phyloP scores from a whole-genome alignment of 2,329 filamentous ascomycete species.

The Pseudocercospora fuligena region DNA sequence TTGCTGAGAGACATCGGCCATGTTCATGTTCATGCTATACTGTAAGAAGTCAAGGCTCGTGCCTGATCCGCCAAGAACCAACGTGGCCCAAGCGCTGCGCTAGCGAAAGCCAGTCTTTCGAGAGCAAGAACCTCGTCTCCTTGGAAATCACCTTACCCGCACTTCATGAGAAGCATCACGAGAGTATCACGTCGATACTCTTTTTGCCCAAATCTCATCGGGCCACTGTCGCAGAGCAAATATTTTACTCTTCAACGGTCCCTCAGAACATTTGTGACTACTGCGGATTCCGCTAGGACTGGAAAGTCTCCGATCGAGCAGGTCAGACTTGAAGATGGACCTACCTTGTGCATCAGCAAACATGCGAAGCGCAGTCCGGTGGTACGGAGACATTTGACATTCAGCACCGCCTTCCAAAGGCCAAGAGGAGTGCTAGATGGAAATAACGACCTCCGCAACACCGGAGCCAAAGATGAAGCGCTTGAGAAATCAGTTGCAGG shows the following conservation, averaged over 20 bases:
- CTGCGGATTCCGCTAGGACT: not conserved
- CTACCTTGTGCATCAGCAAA: not conserved
- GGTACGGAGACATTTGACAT: not conserved
- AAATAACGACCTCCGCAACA: not conserved
- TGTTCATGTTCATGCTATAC: not conserved
- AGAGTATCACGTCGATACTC: not conserved
- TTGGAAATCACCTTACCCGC: not conserved
- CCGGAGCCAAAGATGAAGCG: too few relatives aligned
- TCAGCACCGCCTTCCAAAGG: not conserved
- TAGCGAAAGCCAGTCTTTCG: not conserved
- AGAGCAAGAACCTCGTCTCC: not conserved
- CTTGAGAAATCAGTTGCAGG: too few relatives aligned
- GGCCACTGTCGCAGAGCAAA: not conserved
- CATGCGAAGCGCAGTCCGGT: not conserved
- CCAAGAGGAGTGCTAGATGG: not conserved
- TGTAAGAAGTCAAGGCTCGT: not conserved
- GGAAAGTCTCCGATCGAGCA: not conserved
- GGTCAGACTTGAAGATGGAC: not conserved
- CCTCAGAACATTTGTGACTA: not conserved
- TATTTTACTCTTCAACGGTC: not conserved
- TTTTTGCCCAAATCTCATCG: not conserved
- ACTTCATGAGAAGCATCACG: not conserved
- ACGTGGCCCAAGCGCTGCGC: not conserved
- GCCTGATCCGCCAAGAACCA: not conserved
- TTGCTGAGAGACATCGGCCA: slow-evolving; percentile 3